A percentile compares a stretch with the other conserved stretches of the same genome.
These are phyloP conservation scores for Garcia nutans DNA, from an alignment of 345 rosid genomes.

Conservation along the genomic window DNA sequence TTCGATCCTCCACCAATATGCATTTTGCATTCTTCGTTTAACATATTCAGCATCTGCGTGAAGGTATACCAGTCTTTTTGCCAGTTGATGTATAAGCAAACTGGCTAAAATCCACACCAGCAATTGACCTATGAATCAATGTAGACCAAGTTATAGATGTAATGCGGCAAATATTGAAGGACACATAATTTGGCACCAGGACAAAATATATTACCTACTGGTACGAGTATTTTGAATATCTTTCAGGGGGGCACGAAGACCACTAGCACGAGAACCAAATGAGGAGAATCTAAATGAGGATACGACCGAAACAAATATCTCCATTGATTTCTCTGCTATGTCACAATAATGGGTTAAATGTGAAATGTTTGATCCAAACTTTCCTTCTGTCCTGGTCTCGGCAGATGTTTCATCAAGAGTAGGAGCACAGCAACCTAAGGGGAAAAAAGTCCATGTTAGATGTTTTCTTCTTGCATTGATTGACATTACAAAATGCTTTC, in stretches of 20 bases:
- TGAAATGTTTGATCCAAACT: conserved; percentile 77
- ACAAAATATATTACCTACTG: conserved; percentile 42
- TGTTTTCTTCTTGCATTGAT: background rate
- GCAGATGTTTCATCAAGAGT: conserved; percentile 26
- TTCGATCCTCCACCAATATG: conserved; percentile 2
- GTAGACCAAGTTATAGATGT: conserved; percentile 10
- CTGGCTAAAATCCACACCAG: conserved; percentile 48
- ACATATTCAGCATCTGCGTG: conserved; percentile 37
- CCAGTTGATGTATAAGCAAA: conserved; percentile 55
- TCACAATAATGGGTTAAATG: conserved; percentile 63
- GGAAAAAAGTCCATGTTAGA: conserved; percentile 3
- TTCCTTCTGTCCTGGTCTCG: conserved; percentile 32
- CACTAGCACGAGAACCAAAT: conserved; percentile 88
- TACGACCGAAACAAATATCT: conserved; percentile 65
- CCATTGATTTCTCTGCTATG: conserved; percentile 87
- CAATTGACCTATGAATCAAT: conserved; percentile 43
- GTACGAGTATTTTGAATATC: conserved; percentile 49
- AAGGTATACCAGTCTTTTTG: conserved; percentile 26
- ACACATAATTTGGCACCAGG: background rate
- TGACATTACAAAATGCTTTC: background rate
- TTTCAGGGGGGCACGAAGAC: conserved; percentile 87
- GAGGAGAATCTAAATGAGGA: conserved; percentile 60
- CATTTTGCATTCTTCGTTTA: conserved; percentile 19
- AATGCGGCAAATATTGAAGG: background rate
- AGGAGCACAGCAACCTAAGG: conserved; percentile 34